Evolutionary conservation across 2,329 filamentous ascomycete species (phyloP).

Genomic region (Pseudofabraea citricarpa): DNA sequence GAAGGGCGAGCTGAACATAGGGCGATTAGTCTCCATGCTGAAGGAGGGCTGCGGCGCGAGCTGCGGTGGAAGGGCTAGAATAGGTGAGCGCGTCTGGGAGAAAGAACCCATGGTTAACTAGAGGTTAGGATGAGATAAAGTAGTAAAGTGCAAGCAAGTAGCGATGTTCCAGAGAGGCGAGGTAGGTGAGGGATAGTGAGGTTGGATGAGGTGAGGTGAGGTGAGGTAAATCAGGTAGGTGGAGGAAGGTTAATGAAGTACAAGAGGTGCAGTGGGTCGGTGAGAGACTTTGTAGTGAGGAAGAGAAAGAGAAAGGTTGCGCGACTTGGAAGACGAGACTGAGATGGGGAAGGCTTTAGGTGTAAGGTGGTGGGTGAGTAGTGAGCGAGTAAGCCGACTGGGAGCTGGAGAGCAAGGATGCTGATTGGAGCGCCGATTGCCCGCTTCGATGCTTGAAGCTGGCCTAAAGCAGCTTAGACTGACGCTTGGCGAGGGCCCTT

Average conservation of each 20-base stretch:
- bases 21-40: conserved; percentile 17
- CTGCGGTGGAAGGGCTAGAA: conserved; percentile 23
- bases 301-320: background rate
- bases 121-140: background rate
- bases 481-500: too few relatives aligned
- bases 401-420: too few relatives aligned
- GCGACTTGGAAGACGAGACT: background rate
- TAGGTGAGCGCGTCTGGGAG: conserved; percentile 14
- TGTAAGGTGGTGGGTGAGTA: too few relatives aligned
- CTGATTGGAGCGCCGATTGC: too few relatives aligned
- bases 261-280: too few relatives aligned
- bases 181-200: background rate
- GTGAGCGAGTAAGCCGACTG: too few relatives aligned
- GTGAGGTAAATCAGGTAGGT: background rate
- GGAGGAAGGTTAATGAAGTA: too few relatives aligned
- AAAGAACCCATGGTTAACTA: conserved; percentile 4
- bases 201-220: background rate
- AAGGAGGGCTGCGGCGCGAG: conserved; percentile 20
- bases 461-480: too few relatives aligned
- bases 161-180: too few relatives aligned
- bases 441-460: too few relatives aligned
- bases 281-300: too few relatives aligned
- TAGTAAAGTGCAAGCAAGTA: too few relatives aligned
- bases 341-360: background rate
- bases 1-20: conserved; percentile 22